Evolutionary conservation across 2,329 filamentous ascomycete species (phyloP), one percentile per base, ranked within the genome.

Genomic region (Exutisphaerella laricina): DNA sequence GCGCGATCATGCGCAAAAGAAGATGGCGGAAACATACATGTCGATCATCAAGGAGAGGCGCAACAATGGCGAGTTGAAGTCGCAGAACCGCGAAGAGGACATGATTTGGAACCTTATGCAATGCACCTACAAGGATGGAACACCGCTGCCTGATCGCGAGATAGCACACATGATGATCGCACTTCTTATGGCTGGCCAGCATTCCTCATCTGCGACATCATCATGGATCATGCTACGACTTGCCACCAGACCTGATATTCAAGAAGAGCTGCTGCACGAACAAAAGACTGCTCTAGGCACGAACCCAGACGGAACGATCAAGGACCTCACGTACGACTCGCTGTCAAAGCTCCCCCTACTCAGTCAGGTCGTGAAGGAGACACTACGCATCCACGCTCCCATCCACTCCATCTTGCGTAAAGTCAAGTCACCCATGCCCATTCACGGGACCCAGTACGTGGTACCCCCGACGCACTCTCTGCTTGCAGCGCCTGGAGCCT

Each of bases 361-460:
- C 71, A 75, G 82, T 57, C 84, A 87, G 57, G 82, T 94, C 51
- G 77, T 96, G 68, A 92, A 90, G 71, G 89, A 96, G 69, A 94
- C 89, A 2, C 82, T 96, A 28, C 85, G 89, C 50, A 74, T 96
- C 12, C 86, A 96, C 65, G 85, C 88, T 1, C 89, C 89, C 1
- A 96, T 97, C 59, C 89, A 96, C 75, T 92, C 86, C 38, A 94
- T 97, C 60, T 79, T 97, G 75, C 87, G 89, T 58, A 85, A 86
- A 57, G 90, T 95, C 65, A 95, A 90, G 71, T 79, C 80, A 53
- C 88, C 89, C 46, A 87, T 96, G 78, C 77, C 80, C 8, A 78
- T 95, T 18, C 80, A 88, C 21, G 85, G 85, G 52, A 94, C 87
- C 30, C 84, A 84, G 56, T 94, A 83, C 61, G 79, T 86, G 43